Conservation (phyloP, 768 basidiomycete genomes). For the Sporobolomyces roseus region DNA sequence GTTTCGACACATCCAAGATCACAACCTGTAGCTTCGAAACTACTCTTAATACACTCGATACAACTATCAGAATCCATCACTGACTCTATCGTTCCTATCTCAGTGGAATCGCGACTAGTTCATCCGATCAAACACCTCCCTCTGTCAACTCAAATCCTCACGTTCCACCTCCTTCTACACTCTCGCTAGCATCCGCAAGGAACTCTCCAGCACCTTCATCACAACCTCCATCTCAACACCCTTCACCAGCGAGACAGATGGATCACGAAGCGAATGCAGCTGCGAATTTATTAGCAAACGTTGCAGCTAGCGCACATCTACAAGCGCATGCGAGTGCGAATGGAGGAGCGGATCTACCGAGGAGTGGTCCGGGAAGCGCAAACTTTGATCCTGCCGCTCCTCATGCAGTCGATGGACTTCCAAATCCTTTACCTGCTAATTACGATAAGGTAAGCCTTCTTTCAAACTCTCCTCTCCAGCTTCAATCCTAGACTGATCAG, state of each 20-base stretch:
- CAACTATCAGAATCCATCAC: not conserved
- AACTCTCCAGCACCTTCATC: not conserved
- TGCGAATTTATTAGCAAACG: constrained; percentile 13
- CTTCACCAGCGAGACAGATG: constrained; percentile 6
- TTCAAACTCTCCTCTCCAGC: not conserved
- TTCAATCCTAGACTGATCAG: not conserved
- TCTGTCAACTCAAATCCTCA: not conserved
- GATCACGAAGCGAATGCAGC: constrained; percentile 18
- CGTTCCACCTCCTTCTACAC: not conserved
- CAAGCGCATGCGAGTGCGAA: not conserved
- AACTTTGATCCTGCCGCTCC: constrained; percentile 36
- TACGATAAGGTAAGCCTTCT: constrained; percentile 31
- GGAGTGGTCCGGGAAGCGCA: constrained; percentile 6
- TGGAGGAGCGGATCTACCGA: not conserved
- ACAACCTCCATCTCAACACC: not conserved
- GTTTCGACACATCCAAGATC: too few relatives aligned
- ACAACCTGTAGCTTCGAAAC: too few relatives aligned
- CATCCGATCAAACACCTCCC: not conserved
- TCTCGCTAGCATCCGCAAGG: not conserved
- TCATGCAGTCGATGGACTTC: constrained; percentile 29
- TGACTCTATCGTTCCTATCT: not conserved
- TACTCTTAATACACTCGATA: too few relatives aligned
- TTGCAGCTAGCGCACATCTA: constrained; percentile 12
- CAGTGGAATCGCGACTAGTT: not conserved
- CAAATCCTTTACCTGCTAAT: constrained; percentile 30